Conservation (phyloP, 2,329 filamentous ascomycete genomes). For the Neonectria magnoliae region DNA sequence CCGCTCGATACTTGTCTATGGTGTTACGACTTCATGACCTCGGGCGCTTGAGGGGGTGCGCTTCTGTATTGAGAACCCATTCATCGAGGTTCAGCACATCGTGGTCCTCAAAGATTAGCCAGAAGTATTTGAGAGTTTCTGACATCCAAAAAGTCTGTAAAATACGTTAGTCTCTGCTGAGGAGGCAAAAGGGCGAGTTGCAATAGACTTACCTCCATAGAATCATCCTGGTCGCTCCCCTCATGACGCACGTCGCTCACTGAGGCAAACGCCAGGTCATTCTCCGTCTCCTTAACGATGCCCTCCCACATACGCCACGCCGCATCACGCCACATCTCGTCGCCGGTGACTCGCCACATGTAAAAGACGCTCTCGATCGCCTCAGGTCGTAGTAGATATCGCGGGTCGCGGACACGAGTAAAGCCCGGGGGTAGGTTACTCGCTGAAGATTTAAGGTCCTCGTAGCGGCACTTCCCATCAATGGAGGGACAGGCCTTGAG, state of each 20-base stretch:
- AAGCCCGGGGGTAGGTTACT: constrained; percentile 63
- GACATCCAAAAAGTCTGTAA: constrained; percentile 73
- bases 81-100: constrained; percentile 73
- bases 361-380: constrained; percentile 64
- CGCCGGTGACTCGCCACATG: constrained; percentile 61
- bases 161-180: constrained; percentile 25
- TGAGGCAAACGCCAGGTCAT: constrained; percentile 55
- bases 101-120: constrained; percentile 74
- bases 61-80: constrained; percentile 72
- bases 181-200: not conserved
- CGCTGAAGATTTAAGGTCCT: constrained; percentile 36
- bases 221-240: constrained; percentile 57
- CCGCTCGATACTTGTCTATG: constrained; percentile 21
- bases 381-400: constrained; percentile 59
- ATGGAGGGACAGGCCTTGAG: constrained; percentile 50
- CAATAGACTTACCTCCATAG: constrained; percentile 65
- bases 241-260: constrained; percentile 50
- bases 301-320: constrained; percentile 61
- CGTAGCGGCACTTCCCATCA: constrained; percentile 50
- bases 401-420: constrained; percentile 58
- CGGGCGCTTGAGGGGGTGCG: constrained; percentile 58
- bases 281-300: constrained; percentile 55
- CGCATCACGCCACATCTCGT: constrained; percentile 54
- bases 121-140: constrained; percentile 84
- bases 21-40: constrained; percentile 30